Percentiles rank a stretch among this genome's conserved stretches.
phyloP scores from a whole-genome alignment of 192 early-diverging fungal species.

The Entomortierella parvispora region DNA sequence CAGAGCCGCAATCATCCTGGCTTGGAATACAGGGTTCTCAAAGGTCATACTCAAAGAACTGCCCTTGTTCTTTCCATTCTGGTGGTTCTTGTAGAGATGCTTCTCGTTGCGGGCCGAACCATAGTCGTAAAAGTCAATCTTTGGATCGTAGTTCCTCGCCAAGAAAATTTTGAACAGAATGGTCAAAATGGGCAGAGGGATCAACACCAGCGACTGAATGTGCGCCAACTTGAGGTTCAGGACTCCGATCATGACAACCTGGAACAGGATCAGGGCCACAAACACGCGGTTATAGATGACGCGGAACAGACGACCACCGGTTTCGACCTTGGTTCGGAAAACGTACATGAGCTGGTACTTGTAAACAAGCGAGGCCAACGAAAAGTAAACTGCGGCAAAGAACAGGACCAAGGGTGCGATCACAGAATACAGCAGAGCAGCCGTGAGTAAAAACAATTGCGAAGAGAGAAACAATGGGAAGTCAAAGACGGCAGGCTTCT shows the following conservation, averaged over 20 bases:
- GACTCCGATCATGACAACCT: constrained; percentile 71
- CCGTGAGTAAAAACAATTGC: constrained; percentile 76
- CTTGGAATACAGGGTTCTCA: constrained; percentile 71
- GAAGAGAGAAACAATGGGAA: constrained; percentile 74
- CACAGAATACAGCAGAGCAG: constrained; percentile 76
- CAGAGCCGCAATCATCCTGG: constrained; percentile 72
- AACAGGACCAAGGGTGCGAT: constrained; percentile 75
- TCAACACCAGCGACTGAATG: constrained; percentile 55
- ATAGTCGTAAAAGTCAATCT: constrained; percentile 64
- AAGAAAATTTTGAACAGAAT: constrained; percentile 62
- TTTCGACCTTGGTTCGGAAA: constrained; percentile 76
- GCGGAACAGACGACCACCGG: constrained; percentile 78
- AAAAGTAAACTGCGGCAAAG: constrained; percentile 71
- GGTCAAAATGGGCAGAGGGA: constrained; percentile 73
- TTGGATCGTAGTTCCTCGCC: constrained; percentile 55
- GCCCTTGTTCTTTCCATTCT: constrained; percentile 10
- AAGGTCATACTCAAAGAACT: constrained; percentile 63
- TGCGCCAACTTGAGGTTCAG: constrained; percentile 60
- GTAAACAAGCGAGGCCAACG: constrained; percentile 73
- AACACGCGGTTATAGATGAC: constrained; percentile 76
- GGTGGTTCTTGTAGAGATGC: constrained; percentile 41
- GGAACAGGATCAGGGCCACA: constrained; percentile 71
- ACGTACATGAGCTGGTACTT: constrained; percentile 81
- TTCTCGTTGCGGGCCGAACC: constrained; percentile 53
- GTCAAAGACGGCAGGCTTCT: constrained; percentile 76